These are phyloP conservation scores for Erythrophleum fordii DNA, from an alignment of 306 rosid genomes.

Conservation along the genomic window DNA sequence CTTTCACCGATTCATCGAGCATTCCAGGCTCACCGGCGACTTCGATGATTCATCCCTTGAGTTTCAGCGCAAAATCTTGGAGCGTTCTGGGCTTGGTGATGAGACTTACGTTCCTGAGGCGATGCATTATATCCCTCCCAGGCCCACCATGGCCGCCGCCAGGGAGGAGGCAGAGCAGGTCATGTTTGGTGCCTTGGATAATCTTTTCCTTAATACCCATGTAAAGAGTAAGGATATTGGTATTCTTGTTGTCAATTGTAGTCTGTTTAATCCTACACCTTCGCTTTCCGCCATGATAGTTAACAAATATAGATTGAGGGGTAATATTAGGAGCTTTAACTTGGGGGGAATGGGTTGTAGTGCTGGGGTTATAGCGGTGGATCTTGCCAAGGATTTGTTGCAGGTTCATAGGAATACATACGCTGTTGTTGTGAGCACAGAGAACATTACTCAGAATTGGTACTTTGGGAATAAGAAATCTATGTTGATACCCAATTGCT, in stretches of 20 bases:
- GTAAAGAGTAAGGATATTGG: slow-evolving; percentile 71
- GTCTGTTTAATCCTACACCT: slow-evolving; percentile 70
- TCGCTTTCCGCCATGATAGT: slow-evolving; percentile 71
- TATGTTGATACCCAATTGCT: slow-evolving; percentile 69
- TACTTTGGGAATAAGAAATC: slow-evolving; percentile 73
- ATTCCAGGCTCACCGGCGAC: slow-evolving; percentile 64
- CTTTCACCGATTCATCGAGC: slow-evolving; percentile 55
- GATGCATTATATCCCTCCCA: slow-evolving; percentile 67
- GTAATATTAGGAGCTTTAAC: slow-evolving; percentile 73
- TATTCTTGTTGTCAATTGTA: slow-evolving; percentile 69
- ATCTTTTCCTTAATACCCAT: slow-evolving; percentile 49
- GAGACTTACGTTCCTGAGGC: slow-evolving; percentile 77
- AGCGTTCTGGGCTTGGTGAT: slow-evolving; percentile 75
- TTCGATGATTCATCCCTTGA: slow-evolving; percentile 74
- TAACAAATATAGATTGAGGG: slow-evolving; percentile 71
- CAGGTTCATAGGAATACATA: slow-evolving; percentile 70
- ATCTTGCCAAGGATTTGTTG: slow-evolving; percentile 72
- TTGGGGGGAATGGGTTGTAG: slow-evolving; percentile 88
- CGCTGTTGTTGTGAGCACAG: slow-evolving; percentile 78
- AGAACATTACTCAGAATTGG: slow-evolving; percentile 81
- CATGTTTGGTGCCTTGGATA: slow-evolving; percentile 75
- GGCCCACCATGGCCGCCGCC: slow-evolving; percentile 67
- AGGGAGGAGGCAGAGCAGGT: slow-evolving; percentile 72
- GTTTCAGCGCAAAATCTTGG: slow-evolving; percentile 71
- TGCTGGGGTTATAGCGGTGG: slow-evolving; percentile 79